Conservation (phyloP, 164 flowering plant species). For the Warburgia ugandensis region DNA sequence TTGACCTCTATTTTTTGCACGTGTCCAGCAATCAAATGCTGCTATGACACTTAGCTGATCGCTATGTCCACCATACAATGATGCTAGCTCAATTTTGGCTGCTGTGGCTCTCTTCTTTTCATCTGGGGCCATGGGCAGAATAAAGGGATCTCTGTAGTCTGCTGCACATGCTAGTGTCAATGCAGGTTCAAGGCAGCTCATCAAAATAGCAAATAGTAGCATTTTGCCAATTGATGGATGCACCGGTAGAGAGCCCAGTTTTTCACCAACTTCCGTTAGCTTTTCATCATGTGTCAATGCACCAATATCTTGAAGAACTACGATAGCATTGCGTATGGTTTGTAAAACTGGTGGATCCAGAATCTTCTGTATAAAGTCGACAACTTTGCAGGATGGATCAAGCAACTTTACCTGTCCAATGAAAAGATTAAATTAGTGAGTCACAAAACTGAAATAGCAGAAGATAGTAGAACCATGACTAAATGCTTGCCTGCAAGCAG, state of each 20-base stretch:
- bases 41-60: constrained; percentile 81
- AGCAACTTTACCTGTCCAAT: constrained; percentile 88
- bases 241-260: constrained; percentile 74
- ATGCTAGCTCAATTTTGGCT: constrained; percentile 67
- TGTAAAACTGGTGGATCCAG: constrained; percentile 84
- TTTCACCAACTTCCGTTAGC: constrained; percentile 80
- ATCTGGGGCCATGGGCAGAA: constrained; percentile 60
- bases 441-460: too few species aligned
- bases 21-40: constrained; percentile 87
- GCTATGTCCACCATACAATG: constrained; percentile 69
- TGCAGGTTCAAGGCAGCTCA: constrained; percentile 97
- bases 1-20: constrained; percentile 57
- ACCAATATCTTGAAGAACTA: constrained; percentile 82
- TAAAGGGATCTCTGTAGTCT: constrained; percentile 71
- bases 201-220: constrained; percentile 75
- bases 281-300: constrained; percentile 66
- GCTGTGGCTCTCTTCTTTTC: constrained; percentile 58
- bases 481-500: constrained; percentile 91
- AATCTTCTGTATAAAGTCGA: constrained; percentile 59
- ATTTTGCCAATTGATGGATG: constrained; percentile 91
- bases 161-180: constrained; percentile 88
- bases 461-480: too few species aligned
- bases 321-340: constrained; percentile 66
- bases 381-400: constrained; percentile 63
- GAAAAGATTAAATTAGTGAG: too few species aligned